A percentile compares a stretch with the other conserved stretches of the same genome.
phyloP scores from a whole-genome alignment of 352 stramenopile genomes.

The Phytopythium boreale region DNA sequence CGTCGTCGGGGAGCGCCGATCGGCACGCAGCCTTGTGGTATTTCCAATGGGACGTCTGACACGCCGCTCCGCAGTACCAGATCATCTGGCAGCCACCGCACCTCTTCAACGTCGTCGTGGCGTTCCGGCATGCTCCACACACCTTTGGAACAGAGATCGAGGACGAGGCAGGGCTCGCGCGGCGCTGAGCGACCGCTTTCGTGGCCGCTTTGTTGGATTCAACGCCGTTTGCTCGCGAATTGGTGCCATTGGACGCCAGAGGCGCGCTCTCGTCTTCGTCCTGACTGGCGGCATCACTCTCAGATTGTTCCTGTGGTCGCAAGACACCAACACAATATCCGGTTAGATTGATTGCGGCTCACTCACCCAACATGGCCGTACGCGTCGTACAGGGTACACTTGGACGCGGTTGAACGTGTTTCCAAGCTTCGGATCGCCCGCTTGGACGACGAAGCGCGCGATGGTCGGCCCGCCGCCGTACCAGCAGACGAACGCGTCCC shows the following conservation, averaged over 20 bases:
- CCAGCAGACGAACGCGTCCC: conserved; percentile 68
- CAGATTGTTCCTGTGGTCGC: conserved; percentile 28
- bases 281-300: conserved; percentile 16
- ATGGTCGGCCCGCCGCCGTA: conserved; percentile 67
- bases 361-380: not conserved
- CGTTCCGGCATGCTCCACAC: conserved; percentile 60
- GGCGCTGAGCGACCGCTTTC: conserved; percentile 29
- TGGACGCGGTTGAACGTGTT: conserved; percentile 71
- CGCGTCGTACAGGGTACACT: conserved; percentile 54
- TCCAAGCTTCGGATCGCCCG: conserved; percentile 48
- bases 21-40: conserved; percentile 70
- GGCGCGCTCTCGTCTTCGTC: conserved; percentile 14
- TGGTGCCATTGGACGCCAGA: conserved; percentile 15
- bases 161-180: conserved; percentile 19
- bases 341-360: not conserved
- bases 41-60: conserved; percentile 80
- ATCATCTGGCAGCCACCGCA: conserved; percentile 74
- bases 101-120: conserved; percentile 47
- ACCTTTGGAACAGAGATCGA: conserved; percentile 39
- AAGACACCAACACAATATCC: not conserved
- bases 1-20: conserved; percentile 25
- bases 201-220: conserved; percentile 3
- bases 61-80: conserved; percentile 73
- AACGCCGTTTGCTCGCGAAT: conserved; percentile 5
- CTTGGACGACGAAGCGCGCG: conserved; percentile 69